Evolutionary conservation across 2,329 filamentous ascomycete species (phyloP), one percentile per base, ranked within the genome.

Genomic region (Ophiosphaerella herpotricha): DNA sequence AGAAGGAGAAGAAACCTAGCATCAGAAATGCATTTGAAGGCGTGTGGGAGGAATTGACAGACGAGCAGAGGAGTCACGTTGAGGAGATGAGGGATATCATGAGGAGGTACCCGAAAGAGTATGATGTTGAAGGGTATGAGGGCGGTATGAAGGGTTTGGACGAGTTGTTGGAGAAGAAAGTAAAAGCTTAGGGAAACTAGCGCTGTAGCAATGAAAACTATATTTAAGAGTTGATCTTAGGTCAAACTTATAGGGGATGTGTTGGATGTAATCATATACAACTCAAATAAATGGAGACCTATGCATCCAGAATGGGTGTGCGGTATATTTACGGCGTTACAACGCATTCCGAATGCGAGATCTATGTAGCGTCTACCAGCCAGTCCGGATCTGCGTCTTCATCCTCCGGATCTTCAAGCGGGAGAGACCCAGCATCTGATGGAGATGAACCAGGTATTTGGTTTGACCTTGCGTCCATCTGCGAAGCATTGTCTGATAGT

Each of bases 21-120:
- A 79, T 95, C 31, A 78, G 83, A 39, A 71, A 80, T 48, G 85
- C 91, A 78, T 97, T 97, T 72, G 85, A 89, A 60, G 94, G 94
- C 72, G 83, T 97, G 1, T 99, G 97, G 73, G 91, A 94, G 71
- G 84, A 91, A 39, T 63, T 97, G 61, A 97, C 91, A 0, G 86
- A 89, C 39, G 91, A 96, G 63, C 78, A 89, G 53, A 82, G 80
- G 70, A 81, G 77, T 36, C 94, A 99, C 79, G 91, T 90, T 77
- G 75, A 76, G 57, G 83, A 92, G 75, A 77, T 97, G 64, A 89
- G 79, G 68, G 81, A 84, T n/a, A 82, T 96, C 43, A 69, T 99
- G 43, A 85, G 93, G 61, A 86, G 82, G 62, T 99, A 97, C 76
- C 92, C 93, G 0, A 85, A 89, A 32, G 94, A 99, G 78, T 99